A percentile compares a stretch with the other conserved stretches of the same genome.
Evolutionary conservation across 148 eudicot species (phyloP).

Genomic region (Silene uniflora): DNA sequence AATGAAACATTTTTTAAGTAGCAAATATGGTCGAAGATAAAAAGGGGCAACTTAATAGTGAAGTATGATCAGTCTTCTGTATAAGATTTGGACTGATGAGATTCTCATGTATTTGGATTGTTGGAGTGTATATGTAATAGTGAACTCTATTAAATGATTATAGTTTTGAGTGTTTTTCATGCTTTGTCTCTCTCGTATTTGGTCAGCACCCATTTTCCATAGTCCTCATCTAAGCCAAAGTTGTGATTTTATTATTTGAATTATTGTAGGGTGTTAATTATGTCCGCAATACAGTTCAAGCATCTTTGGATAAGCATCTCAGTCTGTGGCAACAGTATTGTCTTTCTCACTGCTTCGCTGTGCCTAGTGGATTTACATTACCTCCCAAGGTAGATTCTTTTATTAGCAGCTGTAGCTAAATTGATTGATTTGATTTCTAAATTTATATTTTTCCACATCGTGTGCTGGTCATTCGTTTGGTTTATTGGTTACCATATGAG

Average conservation of each 20-base stretch:
- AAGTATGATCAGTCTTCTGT: not conserved
- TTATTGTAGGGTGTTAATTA: constrained; percentile 49
- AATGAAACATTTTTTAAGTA: not conserved
- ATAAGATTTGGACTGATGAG: not conserved
- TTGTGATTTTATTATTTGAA: not conserved
- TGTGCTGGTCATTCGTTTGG: not conserved
- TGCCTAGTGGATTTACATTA: constrained; percentile 62
- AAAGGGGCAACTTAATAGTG: not conserved
- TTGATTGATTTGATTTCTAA: not conserved
- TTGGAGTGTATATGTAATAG: not conserved
- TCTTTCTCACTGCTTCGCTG: constrained; percentile 52
- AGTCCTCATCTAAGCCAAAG: not conserved
- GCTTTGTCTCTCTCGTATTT: not conserved
- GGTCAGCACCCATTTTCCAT: not conserved
- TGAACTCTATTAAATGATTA: not conserved
- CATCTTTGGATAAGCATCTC: constrained; percentile 51
- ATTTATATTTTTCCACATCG: not conserved
- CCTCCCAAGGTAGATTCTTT: constrained; percentile 45
- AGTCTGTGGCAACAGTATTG: constrained; percentile 73
- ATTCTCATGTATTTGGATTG: not conserved
- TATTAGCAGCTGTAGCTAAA: not conserved
- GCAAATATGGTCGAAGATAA: not conserved
- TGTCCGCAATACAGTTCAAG: constrained; percentile 41
- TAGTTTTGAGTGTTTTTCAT: not conserved
- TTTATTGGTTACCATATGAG: not conserved